Evolutionary conservation across 176 grass and related monocot species (phyloP).

Genomic region (Thalia dealbata): DNA sequence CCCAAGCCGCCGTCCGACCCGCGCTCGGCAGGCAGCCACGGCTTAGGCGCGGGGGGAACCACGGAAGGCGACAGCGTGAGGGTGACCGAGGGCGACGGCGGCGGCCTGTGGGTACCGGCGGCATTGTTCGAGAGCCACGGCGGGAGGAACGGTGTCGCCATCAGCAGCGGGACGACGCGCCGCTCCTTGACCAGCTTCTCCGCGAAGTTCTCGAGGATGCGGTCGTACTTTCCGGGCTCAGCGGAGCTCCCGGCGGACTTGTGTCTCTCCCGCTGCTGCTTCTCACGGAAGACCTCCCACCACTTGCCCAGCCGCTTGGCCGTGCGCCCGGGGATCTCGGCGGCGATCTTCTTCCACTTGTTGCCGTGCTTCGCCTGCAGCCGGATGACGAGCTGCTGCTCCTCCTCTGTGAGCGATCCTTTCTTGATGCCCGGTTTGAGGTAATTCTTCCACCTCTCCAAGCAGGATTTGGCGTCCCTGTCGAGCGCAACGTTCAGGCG

Average conservation of each 20-base stretch:
- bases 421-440: constrained; percentile 87
- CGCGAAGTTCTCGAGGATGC: constrained; percentile 88
- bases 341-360: constrained; percentile 99
- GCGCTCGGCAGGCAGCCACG: constrained; percentile 6
- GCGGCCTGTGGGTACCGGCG: constrained; percentile 19
- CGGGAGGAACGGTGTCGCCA: constrained; percentile 67
- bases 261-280: constrained; percentile 58
- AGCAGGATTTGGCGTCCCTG: constrained; percentile 92
- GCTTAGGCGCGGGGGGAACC: constrained; percentile 8
- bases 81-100: constrained; percentile 33
- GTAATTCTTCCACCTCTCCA: constrained; percentile 98
- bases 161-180: constrained; percentile 30
- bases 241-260: constrained; percentile 40
- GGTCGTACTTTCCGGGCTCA: constrained; percentile 64
- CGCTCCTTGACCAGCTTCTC: constrained; percentile 86
- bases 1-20: not conserved
- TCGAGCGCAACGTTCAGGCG: constrained; percentile 72
- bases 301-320: constrained; percentile 94
- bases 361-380: constrained; percentile 98
- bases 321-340: constrained; percentile 77
- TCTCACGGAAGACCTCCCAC: constrained; percentile 99
- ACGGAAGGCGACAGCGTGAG: constrained; percentile 29
- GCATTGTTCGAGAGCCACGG: constrained; percentile 57
- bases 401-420: constrained; percentile 79
- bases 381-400: constrained; percentile 73